These are phyloP conservation scores for Amanita muscaria DNA, from an alignment of 768 basidiomycete genomes.

Conservation along the genomic window DNA sequence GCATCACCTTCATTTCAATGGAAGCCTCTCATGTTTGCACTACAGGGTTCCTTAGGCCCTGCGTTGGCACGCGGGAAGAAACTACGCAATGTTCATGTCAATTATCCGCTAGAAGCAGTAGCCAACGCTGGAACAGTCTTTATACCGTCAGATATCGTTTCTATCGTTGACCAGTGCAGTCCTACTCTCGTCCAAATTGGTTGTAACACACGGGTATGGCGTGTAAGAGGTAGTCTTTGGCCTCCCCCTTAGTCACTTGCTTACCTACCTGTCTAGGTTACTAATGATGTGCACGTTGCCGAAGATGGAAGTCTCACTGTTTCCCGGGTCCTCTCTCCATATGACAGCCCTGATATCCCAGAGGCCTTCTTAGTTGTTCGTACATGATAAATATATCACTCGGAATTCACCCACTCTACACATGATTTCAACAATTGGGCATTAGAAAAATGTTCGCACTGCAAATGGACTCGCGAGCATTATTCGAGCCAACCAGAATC, in stretches of 20 bases:
- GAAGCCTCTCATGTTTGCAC: not conserved
- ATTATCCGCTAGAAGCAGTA: constrained; percentile 30
- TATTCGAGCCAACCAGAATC: no score
- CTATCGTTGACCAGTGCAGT: constrained; percentile 41
- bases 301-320: constrained; percentile 30
- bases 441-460: not conserved
- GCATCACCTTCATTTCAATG: no score
- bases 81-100: constrained; percentile 55
- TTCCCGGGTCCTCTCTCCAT: constrained; percentile 35
- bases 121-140: constrained; percentile 23
- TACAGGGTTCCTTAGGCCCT: constrained; percentile 31
- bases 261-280: constrained; percentile 31
- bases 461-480: not conserved
- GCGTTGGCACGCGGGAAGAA: constrained; percentile 35
- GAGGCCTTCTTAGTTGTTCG: constrained; percentile 66
- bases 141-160: constrained; percentile 26
- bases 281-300: constrained; percentile 26
- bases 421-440: not conserved
- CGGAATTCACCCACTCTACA: not conserved
- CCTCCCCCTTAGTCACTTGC: constrained; percentile 1
- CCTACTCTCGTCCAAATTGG: constrained; percentile 53
- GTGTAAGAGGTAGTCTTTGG: constrained; percentile 32
- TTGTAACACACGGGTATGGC: constrained; percentile 61
- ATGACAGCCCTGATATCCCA: constrained; percentile 59
- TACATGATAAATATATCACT: constrained; percentile 22